Evolutionary conservation across 441 rosid species (phyloP).

Genomic region (Bruguiera hainesii): DNA sequence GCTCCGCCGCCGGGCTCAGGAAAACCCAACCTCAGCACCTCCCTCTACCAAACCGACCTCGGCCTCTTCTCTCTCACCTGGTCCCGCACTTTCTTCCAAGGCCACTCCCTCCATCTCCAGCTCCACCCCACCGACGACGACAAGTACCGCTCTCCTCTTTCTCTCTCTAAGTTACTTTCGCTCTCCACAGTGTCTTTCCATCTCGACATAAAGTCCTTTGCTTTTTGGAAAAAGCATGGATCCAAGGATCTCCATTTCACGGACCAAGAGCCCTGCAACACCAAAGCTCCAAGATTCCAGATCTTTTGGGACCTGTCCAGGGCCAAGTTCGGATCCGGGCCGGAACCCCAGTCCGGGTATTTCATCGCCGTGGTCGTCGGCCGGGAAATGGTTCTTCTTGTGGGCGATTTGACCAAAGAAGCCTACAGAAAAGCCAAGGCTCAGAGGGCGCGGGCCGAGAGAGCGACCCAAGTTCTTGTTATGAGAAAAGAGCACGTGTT

Average conservation of each 20-base stretch:
- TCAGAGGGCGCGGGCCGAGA: conserved; percentile 23
- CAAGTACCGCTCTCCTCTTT: conserved; percentile 36
- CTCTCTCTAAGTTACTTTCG: conserved; percentile 48
- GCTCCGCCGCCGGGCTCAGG: conserved; percentile 38
- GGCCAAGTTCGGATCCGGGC: conserved; percentile 73
- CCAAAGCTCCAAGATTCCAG: conserved; percentile 30
- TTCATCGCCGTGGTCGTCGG: conserved; percentile 70
- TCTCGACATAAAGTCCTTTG: conserved; percentile 56
- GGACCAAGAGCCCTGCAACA: conserved; percentile 7
- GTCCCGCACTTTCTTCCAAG: conserved; percentile 57
- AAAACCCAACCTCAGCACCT: conserved; percentile 61
- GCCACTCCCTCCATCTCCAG: conserved; percentile 73
- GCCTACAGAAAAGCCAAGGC: conserved; percentile 51
- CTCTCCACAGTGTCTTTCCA: conserved; percentile 52
- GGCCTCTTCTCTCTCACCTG: conserved; percentile 85
- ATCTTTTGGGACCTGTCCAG: conserved; percentile 76
- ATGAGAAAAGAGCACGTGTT: conserved; percentile 73
- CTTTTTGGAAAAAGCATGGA: conserved; percentile 76
- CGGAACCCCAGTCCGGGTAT: conserved; percentile 77
- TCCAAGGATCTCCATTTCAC: conserved; percentile 38
- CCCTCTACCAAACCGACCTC: conserved; percentile 65
- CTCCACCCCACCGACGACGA: conserved; percentile 51
- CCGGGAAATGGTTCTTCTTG: conserved; percentile 55
- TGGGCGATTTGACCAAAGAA: conserved; percentile 63
- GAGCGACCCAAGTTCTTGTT: conserved; percentile 42